Evolutionary conservation across 805 yeast genomes (phyloP), one percentile per base, ranked within the genome.

Genomic region (Monosporozyma aerobia): DNA sequence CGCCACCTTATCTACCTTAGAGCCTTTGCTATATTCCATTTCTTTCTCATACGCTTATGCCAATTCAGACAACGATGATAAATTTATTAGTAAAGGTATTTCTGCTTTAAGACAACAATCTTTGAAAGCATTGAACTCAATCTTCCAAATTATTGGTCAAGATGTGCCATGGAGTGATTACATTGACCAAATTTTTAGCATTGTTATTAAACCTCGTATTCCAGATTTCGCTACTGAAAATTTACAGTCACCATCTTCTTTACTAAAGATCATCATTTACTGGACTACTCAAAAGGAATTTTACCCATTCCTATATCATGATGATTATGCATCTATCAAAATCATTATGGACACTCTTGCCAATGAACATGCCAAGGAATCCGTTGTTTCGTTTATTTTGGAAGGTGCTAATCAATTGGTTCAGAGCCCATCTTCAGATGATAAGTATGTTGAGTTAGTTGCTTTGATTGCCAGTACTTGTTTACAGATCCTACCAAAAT

Each of bases 161-260:
- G 54, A 63, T 2, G 74, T 73, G 51, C 67, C 77, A 37, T 90
- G 97, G 96, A 54, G 62, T 5, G 69, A 71, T 8, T 76, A 76
- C 56, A 74, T 79, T 19, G 70, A 71, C 13, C 59, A 68, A 1
- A 77, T 94, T 11, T 85, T 78, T 61, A 63, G 68, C 3, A 63
- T 71, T 25, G 72, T 89, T 23, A 71, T 92, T 13, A 60, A 65
- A 22, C 90, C 95, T 7, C 78, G 95, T 61, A 72, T 94, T 59
- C 72, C 55, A 0, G 72, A 76, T 11, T 92, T 92, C 67, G 84
- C 84, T 3, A 76, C 71, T 43, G 96, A 86, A 60, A 94, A 92
- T 64, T 72, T 85, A 33, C 95, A 89, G 63, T 89, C 85, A 60
- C 83, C 92, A 0, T 89, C 97, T 0, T 77, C 95, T 0, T 64